Percentiles rank a stretch among this genome's conserved stretches.
These are phyloP conservation scores for Exophiala viscosa DNA, from an alignment of 2,329 filamentous ascomycete genomes.

Conservation along the genomic window DNA sequence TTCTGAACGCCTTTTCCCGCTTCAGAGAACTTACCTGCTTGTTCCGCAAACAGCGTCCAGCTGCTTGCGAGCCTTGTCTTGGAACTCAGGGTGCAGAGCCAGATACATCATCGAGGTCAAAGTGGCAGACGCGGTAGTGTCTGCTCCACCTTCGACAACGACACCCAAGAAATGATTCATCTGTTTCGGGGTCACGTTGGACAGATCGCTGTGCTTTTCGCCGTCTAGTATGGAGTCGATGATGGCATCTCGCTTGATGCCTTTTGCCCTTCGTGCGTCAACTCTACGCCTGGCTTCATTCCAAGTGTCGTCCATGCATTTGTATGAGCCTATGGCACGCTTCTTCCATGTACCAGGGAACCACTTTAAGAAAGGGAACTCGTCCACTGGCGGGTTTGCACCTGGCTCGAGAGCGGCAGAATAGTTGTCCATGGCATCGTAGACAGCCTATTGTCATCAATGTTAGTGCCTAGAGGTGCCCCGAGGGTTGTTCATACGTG, in stretches of 20 bases:
- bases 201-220: slow-evolving; percentile 12
- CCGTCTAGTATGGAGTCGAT: slow-evolving; percentile 12
- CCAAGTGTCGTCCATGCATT: slow-evolving; percentile 18
- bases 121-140: slow-evolving; percentile 11
- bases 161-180: slow-evolving; percentile 15
- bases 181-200: slow-evolving; percentile 6
- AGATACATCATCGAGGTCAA: slow-evolving; percentile 28
- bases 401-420: slow-evolving; percentile 17
- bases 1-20: background rate
- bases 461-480: too few relatives aligned
- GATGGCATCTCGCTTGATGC: slow-evolving; percentile 8
- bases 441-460: slow-evolving; percentile 11
- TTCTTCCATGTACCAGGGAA: slow-evolving; percentile 13
- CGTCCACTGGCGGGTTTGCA: slow-evolving; percentile 24
- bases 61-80: slow-evolving; percentile 45
- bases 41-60: slow-evolving; percentile 49
- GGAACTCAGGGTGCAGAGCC: slow-evolving; percentile 49
- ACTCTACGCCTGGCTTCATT: slow-evolving; percentile 5
- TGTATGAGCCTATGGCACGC: slow-evolving; percentile 7
- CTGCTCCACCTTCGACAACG: slow-evolving; percentile 13
- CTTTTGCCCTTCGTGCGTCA: slow-evolving; percentile 3
- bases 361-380: slow-evolving; percentile 20
- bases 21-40: slow-evolving; percentile 30
- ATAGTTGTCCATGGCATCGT: slow-evolving; percentile 20
- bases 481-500: slow-evolving; percentile 1